Conservation (phyloP, 192 early-diverging fungal species). For the Linnemannia zychae region DNA sequence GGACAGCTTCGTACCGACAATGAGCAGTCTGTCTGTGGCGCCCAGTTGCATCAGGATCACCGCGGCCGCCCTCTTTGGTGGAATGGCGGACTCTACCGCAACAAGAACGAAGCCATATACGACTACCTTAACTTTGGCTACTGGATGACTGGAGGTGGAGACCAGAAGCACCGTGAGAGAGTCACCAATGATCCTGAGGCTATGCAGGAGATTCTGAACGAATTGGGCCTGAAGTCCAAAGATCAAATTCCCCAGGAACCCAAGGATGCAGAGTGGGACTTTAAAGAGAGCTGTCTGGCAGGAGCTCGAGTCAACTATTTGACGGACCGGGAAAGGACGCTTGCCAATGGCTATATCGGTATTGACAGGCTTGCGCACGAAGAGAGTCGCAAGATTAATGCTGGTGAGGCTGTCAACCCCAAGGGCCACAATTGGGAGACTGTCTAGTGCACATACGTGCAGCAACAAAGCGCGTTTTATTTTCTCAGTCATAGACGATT, state of each 20-base stretch:
- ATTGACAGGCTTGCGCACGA: conserved; percentile 33
- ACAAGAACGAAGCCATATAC: conserved; percentile 59
- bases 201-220: conserved; percentile 25
- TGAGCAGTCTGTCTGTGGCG: conserved; percentile 57
- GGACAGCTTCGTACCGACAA: conserved; percentile 60
- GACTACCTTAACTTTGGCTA: conserved; percentile 57
- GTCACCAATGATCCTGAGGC: conserved; percentile 12
- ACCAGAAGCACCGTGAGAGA: conserved; percentile 38
- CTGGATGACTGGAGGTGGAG: conserved; percentile 54
- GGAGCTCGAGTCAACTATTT: conserved; percentile 25
- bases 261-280: conserved; percentile 40
- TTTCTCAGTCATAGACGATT: not conserved
- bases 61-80: conserved; percentile 61
- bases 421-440: conserved; percentile 27
- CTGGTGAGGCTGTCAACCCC: conserved; percentile 14
- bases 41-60: conserved; percentile 58
- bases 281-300: conserved; percentile 31
- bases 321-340: conserved; percentile 1
- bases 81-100: conserved; percentile 63
- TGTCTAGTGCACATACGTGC: not conserved
- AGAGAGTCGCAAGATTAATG: conserved; percentile 8
- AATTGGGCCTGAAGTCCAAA: conserved; percentile 17
- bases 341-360: conserved; percentile 43
- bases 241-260: conserved; percentile 25
- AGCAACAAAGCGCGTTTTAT: not conserved